phyloP scores from a whole-genome alignment of 106 monocot species.

The Apostasia ramifera region DNA sequence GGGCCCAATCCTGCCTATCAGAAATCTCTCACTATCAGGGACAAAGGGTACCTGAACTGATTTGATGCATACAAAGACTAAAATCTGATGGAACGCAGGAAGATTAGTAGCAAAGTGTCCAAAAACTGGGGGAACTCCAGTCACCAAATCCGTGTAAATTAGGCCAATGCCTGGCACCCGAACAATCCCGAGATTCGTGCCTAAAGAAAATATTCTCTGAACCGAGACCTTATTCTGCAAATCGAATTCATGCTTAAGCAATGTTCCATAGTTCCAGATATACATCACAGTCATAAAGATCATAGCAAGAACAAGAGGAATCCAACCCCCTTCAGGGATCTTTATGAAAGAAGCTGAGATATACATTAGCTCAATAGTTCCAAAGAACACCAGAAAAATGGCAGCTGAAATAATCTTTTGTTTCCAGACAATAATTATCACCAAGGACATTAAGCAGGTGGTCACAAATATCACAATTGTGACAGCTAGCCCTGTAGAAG shows the following conservation, averaged over 20 bases:
- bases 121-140: conserved; percentile 68
- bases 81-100: conserved; percentile 78
- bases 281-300: conserved; percentile 66
- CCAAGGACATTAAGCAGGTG: conserved; percentile 63
- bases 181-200: conserved; percentile 70
- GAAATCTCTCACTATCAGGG: conserved; percentile 40
- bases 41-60: conserved; percentile 55
- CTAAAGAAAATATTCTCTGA: conserved; percentile 40
- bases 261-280: conserved; percentile 76
- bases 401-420: conserved; percentile 23
- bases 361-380: conserved; percentile 48
- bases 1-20: conserved; percentile 55
- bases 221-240: conserved; percentile 74
- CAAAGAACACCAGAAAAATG: conserved; percentile 42
- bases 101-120: conserved; percentile 76
- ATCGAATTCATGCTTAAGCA: conserved; percentile 57
- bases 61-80: conserved; percentile 72
- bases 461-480: conserved; percentile 63
- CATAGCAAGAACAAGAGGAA: conserved; percentile 50
- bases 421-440: conserved; percentile 72
- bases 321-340: conserved; percentile 75
- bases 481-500: conserved; percentile 46
- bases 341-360: conserved; percentile 53
- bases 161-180: conserved; percentile 77
- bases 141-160: conserved; percentile 54